Base-by-base conservation (phyloP, 257 asterid genomes). In the Solanum paucissectum region DNA sequence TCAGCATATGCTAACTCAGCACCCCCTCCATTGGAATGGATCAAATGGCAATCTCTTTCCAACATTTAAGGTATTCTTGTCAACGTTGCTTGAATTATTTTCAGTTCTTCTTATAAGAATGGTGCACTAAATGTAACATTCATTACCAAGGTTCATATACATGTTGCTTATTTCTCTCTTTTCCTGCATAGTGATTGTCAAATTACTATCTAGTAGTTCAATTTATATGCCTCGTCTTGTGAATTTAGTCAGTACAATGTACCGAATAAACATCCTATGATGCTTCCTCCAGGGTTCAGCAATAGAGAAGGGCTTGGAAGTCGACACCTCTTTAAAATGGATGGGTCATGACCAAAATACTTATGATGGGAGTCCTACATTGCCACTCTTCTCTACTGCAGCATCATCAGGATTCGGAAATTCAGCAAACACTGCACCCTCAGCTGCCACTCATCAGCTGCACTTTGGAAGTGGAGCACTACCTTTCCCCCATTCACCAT, bases 321-420 rank as follows among this genome's bases (percentile, higher is more conserved):
- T 88, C 49, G 90, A 89, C 90, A 13, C 93, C 85, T 89, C 93
- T 2, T 89, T 92, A 81, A 93, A 91, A 64, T 91, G 94, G 95
- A 87, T 90, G 37, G 84, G 91, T 93, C 87, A 88, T 37, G 88
- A 88, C 37, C 89, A 84, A 5, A 87, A 86, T 87, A 87, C 83
- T 69, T 73, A 87, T 29, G 69, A 85, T 21, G 92, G 91, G 86
- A 88, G 88, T 86, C 89, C 90, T 69, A 90, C 91, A 44, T 89
- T 86, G 81, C 88, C 92, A 25, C 90, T 92, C 92, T 93, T 94
- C 91, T 92, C 94, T 89, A 91, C 93, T 92, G 98, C 99, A 96
- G 99, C 64, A 95, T 96, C 98, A 96, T 96, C 98, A 94, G 97
- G 99, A 96, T 96, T 96, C 98, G 93, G 90, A 83, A 94, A 91